These are phyloP conservation scores for Plasmodium berghei DNA, from an alignment of 169 alveolate genomes.

Conservation along the genomic window DNA sequence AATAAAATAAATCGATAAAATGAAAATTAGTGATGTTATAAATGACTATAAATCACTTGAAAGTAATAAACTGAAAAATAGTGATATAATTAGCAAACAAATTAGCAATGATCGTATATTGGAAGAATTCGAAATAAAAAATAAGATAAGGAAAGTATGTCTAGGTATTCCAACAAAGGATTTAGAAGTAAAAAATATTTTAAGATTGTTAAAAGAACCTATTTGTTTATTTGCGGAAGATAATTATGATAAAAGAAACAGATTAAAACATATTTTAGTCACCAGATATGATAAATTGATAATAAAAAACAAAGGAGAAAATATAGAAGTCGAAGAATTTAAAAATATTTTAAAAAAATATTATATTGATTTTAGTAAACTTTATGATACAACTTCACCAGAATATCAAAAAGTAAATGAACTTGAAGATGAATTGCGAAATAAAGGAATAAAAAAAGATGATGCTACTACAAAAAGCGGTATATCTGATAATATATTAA, in stretches of 20 bases:
- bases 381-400: slow-evolving; percentile 78
- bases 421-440: slow-evolving; percentile 72
- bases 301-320: slow-evolving; percentile 63
- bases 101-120: slow-evolving; percentile 73
- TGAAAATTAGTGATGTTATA: slow-evolving; percentile 63
- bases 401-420: slow-evolving; percentile 67
- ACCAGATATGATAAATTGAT: slow-evolving; percentile 81
- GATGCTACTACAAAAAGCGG: neutral
- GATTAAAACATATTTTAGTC: slow-evolving; percentile 80
- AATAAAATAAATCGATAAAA: slow-evolving; percentile 7
- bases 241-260: slow-evolving; percentile 84
- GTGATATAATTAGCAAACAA: slow-evolving; percentile 65
- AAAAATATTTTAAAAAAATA: slow-evolving; percentile 81
- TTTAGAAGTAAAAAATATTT: slow-evolving; percentile 77
- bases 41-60: slow-evolving; percentile 42
- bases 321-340: slow-evolving; percentile 82
- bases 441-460: slow-evolving; percentile 55
- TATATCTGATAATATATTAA: slow-evolving; percentile 1
- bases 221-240: slow-evolving; percentile 87
- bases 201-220: slow-evolving; percentile 85
- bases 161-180: slow-evolving; percentile 86
- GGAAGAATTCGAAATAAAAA: slow-evolving; percentile 83
- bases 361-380: slow-evolving; percentile 84
- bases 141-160: slow-evolving; percentile 80
- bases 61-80: slow-evolving; percentile 53